These are phyloP conservation scores for Choanephora cucurbitarum DNA, from an alignment of 371 early-diverging fungal species.

Conservation along the genomic window DNA sequence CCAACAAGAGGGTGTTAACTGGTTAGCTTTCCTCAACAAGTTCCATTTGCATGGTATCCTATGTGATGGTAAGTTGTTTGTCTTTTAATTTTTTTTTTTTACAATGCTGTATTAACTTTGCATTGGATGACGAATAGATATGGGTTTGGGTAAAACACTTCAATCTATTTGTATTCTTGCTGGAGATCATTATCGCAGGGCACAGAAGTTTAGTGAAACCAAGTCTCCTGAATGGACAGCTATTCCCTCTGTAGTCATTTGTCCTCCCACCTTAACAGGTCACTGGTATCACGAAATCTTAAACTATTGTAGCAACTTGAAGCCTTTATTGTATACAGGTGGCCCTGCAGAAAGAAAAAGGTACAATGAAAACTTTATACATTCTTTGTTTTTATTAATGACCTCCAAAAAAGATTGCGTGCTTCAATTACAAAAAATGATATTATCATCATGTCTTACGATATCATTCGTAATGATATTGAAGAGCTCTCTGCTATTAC, in stretches of 20 bases:
- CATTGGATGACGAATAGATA: too few species aligned
- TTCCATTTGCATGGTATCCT: constrained; percentile 97
- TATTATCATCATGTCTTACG: constrained; percentile 94
- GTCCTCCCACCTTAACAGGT: constrained; percentile 95
- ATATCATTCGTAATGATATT: constrained; percentile 95
- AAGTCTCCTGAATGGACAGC: constrained; percentile 65
- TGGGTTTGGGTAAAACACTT: constrained; percentile 98
- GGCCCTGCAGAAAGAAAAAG: constrained; percentile 77
- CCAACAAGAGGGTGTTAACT: constrained; percentile 97
- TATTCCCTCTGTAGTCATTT: constrained; percentile 92
- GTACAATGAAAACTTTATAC: too few species aligned
- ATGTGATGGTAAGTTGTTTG: constrained; percentile 82
- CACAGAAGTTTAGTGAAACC: constrained; percentile 61
- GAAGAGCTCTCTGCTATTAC: constrained; percentile 71
- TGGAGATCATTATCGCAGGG: constrained; percentile 80
- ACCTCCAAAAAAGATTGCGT: constrained; percentile 42
- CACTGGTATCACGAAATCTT: constrained; percentile 98
- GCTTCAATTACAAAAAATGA: constrained; percentile 60
- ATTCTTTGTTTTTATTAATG: too few species aligned
- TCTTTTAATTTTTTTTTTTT: not conserved
- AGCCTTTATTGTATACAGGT: constrained; percentile 86
- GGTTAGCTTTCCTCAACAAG: constrained; percentile 96
- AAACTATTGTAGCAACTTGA: constrained; percentile 77
- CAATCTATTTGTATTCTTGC: constrained; percentile 97
- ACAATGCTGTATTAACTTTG: too few species aligned